Evolutionary conservation across 139 green algal species (phyloP), one percentile per base, ranked within the genome.

Genomic region (Zygnema circumcarinatum): DNA sequence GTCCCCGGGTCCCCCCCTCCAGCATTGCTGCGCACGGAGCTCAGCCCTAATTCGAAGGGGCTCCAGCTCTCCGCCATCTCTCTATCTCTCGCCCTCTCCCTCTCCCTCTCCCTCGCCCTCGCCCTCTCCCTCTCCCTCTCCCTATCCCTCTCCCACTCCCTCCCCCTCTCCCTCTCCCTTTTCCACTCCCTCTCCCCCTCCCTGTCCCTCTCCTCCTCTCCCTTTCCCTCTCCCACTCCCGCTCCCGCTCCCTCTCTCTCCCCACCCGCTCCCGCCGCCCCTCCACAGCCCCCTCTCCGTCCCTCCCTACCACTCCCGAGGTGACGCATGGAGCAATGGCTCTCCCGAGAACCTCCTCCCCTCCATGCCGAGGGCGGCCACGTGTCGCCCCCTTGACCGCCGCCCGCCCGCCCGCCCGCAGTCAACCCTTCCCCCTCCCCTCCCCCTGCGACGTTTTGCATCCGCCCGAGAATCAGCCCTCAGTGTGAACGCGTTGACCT

Each of bases 161-260:
- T 87, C 79, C 32, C 81, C 84, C 39, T 33, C 76, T 38, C 75
- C 76, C 32, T 56, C 67, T 38, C 67, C 67, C 40, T 74, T 42
- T 0, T 79, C 7, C 1, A 98, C 91, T 52, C 96, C 95, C 83
- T 98, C 95, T 85, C 85, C n/a, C 86, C 82, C 47, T 87, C 85
- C 1, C 73, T 83, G 21, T 89, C 81, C 21, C 40, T 81, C 52
- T 87, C 79, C 32, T 87, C 84, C 39, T 33, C 76, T 38, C 75
- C 76, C 32, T 56, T 74, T 38, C 67, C 67, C 40, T 74, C 53
- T 0, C 79, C 7, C 1, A 98, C 91, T 52, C 96, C 95, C 83
- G 39, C 74, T 36, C 81, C 72, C 11, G 81, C 86, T 31, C 75
- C 80, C n/a, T 85, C 85, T 20, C 86, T 73, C 47, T 87, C 85